Base-by-base conservation (phyloP, 768 basidiomycete species). In the Lactarius hengduanensis region DNA sequence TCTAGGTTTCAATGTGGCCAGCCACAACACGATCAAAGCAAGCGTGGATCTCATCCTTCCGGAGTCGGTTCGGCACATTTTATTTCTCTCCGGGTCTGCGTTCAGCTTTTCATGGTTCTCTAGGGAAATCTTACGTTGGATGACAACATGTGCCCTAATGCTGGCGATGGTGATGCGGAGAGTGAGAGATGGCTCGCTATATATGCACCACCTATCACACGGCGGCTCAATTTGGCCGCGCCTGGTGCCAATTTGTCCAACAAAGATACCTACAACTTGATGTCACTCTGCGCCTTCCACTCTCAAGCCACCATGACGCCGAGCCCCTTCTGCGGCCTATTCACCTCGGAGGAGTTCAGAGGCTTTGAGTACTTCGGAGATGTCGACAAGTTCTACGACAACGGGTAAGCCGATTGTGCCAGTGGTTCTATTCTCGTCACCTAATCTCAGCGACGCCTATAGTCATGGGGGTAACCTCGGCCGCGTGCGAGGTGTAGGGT, bases 401-500 rank as follows among this genome's bases (percentile, higher is more conserved):
- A 87, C 15, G 91, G 91, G 86, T 89, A 65, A 26, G 84, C 72
- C 26, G 34, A 18, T 58, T 18, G 32, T 57, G 28, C 3, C 28
- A 28, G 28, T 28, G 6, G 28, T 63, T 20, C 69, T 43, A 3
- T 20, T 22, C 36, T n/a, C 30, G 2, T 28, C 36, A 2, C 41
- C 22, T 22, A 20, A 60, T 57, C 67, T 53, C 16, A 45, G 7
- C 57, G 10, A 30, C 5, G 13, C 53, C 34, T 57, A 22, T 66
- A 90, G 89, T 22, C 83, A 91, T 66, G 91, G 92, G 4, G 84
- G 86, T 67, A 70, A 74, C 2, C 78, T 94, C 1, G 92, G 92
- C 2, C 87, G 79, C 5, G 85, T 92, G 8, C 91, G 92, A 73
- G 92, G 92, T 38, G 87, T 94, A 4, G 94, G 94, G 7, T 96